A percentile compares a stretch with the other conserved stretches of the same genome.
phyloP scores from a whole-genome alignment of 169 alveolate genomes.

The Eimeria acervulina region DNA sequence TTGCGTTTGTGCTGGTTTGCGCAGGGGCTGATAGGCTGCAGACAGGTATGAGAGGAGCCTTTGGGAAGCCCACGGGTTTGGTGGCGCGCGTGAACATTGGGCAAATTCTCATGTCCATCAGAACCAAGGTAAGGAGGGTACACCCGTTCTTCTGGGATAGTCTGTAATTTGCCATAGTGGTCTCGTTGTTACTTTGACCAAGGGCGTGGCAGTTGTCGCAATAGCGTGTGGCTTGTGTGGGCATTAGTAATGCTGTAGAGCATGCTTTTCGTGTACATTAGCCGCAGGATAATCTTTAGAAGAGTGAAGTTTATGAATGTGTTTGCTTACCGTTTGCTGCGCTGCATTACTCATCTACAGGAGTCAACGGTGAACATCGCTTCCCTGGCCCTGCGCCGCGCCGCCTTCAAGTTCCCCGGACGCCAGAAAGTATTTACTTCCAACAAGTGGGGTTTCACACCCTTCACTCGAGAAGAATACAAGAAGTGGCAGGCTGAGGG shows the following conservation, averaged over 20 bases:
- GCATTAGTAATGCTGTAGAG: too few species aligned
- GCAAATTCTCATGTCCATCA: conserved; percentile 96
- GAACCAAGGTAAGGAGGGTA: conserved; percentile 91
- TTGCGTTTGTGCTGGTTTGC: not conserved
- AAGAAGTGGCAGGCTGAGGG: conserved; percentile 96
- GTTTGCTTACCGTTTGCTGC: not conserved
- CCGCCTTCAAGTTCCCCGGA: conserved; percentile 99
- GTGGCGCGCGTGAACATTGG: conserved; percentile 98
- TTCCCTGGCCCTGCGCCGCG: conserved; percentile 98
- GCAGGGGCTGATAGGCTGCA: conserved; percentile 86
- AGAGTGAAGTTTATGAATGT: not conserved
- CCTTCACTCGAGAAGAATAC: conserved; percentile 96
- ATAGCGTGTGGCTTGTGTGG: too few species aligned
- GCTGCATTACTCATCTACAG: conserved; percentile 74
- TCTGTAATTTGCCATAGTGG: not conserved
- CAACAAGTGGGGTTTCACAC: conserved; percentile 99
- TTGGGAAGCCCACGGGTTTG: conserved; percentile 99
- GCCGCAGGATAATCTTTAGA: not conserved
- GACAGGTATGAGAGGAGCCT: conserved; percentile 99
- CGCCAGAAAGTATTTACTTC: conserved; percentile 98
- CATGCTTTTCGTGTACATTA: too few species aligned
- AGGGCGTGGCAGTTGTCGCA: too few species aligned
- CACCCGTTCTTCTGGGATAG: not conserved
- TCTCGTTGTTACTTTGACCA: too few species aligned
- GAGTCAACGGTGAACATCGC: conserved; percentile 94